A percentile compares a stretch with the other conserved stretches of the same genome.
Evolutionary conservation across 2,329 filamentous ascomycete species (phyloP).

Genomic region (Hypoxylon sp.): DNA sequence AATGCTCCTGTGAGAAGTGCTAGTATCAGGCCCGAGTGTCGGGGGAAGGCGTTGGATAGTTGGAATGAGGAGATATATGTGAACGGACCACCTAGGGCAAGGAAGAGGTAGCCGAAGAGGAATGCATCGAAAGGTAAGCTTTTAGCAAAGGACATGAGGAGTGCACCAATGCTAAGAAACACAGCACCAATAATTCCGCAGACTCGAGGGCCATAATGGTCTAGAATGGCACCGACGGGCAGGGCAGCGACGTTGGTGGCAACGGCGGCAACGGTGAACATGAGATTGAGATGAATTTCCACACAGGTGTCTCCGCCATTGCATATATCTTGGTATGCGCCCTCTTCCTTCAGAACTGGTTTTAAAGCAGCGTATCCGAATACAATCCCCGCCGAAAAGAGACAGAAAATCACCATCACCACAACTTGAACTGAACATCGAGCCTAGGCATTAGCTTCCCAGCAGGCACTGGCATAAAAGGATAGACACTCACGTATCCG

Average conservation of each 20-base stretch:
- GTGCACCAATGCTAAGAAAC: conserved; percentile 76
- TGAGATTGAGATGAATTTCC: conserved; percentile 81
- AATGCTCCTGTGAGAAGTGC: conserved; percentile 86
- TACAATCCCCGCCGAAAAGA: conserved; percentile 82
- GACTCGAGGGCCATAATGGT: conserved; percentile 82
- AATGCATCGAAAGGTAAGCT: conserved; percentile 79
- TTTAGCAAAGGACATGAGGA: conserved; percentile 77
- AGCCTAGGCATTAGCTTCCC: conserved; percentile 26
- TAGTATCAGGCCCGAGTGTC: conserved; percentile 81
- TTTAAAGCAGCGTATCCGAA: conserved; percentile 91
- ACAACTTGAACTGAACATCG: conserved; percentile 72
- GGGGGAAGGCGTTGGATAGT: conserved; percentile 85
- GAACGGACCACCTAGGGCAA: conserved; percentile 84
- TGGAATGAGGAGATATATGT: conserved; percentile 88
- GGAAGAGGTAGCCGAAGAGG: conserved; percentile 78
- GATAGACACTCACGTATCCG: conserved; percentile 60
- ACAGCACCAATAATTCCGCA: conserved; percentile 79
- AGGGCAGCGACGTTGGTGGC: conserved; percentile 89
- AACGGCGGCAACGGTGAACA: conserved; percentile 92
- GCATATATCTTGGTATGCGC: conserved; percentile 77
- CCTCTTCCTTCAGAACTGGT: conserved; percentile 80
- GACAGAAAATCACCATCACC: conserved; percentile 77
- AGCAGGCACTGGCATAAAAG: neutral
- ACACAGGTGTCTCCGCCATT: conserved; percentile 59
- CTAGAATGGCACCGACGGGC: conserved; percentile 86